Evolutionary conservation across 345 rosid species (phyloP), one percentile per base, ranked within the genome.

Genomic region (Draba incana): DNA sequence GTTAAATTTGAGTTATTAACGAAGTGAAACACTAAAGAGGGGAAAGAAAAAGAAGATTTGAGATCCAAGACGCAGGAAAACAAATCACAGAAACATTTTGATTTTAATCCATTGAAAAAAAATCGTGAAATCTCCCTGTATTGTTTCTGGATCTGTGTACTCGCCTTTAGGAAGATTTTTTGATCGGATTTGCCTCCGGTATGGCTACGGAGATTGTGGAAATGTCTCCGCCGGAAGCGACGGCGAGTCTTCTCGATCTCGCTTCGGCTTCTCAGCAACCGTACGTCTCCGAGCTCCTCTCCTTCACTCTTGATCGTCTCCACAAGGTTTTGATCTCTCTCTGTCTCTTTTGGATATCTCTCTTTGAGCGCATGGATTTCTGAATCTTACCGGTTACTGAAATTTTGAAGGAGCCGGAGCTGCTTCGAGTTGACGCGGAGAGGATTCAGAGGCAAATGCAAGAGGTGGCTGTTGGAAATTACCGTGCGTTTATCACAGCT

Each of bases 301-400:
- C 97, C 33, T 93, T 93, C 86, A 90, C 98, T 77, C 98, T 90
- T 75, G 98, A 93, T 78, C 96, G 97, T 59, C 97, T 91, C 59
- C 98, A 91, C 84, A 94, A 94, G 90, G 99, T 84, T 59, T 23
- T 33, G 7, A 33, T 23, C 7, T 51, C 57, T 27, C 45, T 35
- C 28, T 62, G 4, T 62, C 50, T 39, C 15, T 24, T 37, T 69
- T 47, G 38, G 20, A 15, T 10, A 66, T 68, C 66, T 61, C 51
- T 47, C 10, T 30, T n/a, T n/a, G n/a, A n/a, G 47, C 10, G 33
- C 55, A 33, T 66, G 62, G 57, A 35, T 51, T 53, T 37, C 60
- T 64, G 47, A 70, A 70, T 70, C 51, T 28, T 43, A 43, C 55
- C 30, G 35, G 10, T 30, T 61, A 48, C 33, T 69, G 38, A 35